These are phyloP conservation scores for Cercospora citrullina DNA, from an alignment of 2,329 filamentous ascomycete species.

Conservation along the genomic window DNA sequence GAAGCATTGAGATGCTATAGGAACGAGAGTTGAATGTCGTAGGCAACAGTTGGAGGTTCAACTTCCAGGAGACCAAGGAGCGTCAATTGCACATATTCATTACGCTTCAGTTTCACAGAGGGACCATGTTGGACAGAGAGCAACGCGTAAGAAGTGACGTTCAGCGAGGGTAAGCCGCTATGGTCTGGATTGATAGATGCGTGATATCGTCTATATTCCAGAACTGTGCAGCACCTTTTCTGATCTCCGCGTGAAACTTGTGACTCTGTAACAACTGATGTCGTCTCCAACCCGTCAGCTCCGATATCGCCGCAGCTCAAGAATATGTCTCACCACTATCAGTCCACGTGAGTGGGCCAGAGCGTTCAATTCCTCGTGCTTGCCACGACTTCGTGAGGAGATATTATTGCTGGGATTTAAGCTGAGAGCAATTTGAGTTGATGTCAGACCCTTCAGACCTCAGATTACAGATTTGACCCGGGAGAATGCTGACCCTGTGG, in stretches of 20 bases:
- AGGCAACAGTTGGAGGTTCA: not conserved
- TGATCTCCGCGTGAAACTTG: not conserved
- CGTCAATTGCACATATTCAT: not conserved
- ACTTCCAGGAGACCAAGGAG: not conserved
- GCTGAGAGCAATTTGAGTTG: too few relatives aligned
- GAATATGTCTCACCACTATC: not conserved
- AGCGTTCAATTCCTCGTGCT: not conserved
- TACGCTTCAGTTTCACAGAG: not conserved
- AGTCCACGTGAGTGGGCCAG: not conserved
- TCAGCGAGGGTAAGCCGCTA: not conserved
- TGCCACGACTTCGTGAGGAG: not conserved
- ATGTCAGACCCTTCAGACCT: too few relatives aligned
- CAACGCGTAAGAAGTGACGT: not conserved
- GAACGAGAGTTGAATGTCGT: not conserved
- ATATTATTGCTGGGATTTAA: too few relatives aligned
- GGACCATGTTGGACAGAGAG: not conserved
- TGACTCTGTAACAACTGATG: not conserved
- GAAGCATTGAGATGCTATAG: not conserved
- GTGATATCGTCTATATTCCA: not conserved
- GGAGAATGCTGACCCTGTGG: too few relatives aligned
- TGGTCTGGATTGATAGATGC: not conserved
- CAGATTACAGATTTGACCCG: too few relatives aligned
- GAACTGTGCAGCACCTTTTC: not conserved
- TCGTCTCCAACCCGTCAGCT: not conserved
- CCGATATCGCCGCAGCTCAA: not conserved